Evolutionary conservation across 352 stramenopile species (phyloP).

Genomic region (Phytopythium kandeliae): DNA sequence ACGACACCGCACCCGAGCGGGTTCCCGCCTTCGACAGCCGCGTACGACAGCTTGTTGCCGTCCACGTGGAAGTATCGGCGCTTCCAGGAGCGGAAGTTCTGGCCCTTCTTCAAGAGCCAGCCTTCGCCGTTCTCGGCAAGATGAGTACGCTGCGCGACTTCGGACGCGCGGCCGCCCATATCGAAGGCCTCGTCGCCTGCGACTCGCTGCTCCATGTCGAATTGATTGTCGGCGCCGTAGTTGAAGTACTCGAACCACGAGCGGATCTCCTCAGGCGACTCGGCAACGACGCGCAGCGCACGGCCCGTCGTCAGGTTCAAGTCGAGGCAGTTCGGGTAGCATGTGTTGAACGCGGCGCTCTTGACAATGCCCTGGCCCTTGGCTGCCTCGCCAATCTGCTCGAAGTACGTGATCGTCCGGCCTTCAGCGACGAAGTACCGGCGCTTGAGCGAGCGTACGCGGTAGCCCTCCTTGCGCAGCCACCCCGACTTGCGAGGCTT

Average conservation of each 20-base stretch:
- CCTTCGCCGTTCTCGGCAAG: conserved; percentile 23
- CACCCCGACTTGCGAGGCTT: conserved; percentile 53
- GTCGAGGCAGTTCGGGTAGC: conserved; percentile 60
- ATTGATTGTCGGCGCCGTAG: conserved; percentile 10
- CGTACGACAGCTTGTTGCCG: conserved; percentile 56
- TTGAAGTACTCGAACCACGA: conserved; percentile 53
- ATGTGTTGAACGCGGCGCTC: conserved; percentile 36
- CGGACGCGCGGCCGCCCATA: conserved; percentile 13
- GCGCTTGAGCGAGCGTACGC: conserved; percentile 67
- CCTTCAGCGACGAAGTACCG: conserved; percentile 70
- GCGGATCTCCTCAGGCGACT: conserved; percentile 56
- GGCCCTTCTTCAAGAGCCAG: conserved; percentile 54
- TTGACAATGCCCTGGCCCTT: conserved; percentile 52
- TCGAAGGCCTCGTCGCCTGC: conserved; percentile 17
- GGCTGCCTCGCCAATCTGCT: conserved; percentile 45
- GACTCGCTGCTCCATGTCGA: conserved; percentile 16
- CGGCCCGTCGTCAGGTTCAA: conserved; percentile 51
- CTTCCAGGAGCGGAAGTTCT: conserved; percentile 69
- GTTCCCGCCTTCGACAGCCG: conserved; percentile 22
- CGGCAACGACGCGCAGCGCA: conserved; percentile 55
- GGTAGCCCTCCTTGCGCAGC: conserved; percentile 73
- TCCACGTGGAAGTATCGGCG: conserved; percentile 55
- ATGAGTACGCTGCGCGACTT: conserved; percentile 1
- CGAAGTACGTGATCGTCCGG: conserved; percentile 52
- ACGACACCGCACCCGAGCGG: conserved; percentile 50